These are phyloP conservation scores for Sporothrix brunneoviolacea DNA, from an alignment of 2,329 filamentous ascomycete genomes.

Conservation along the genomic window DNA sequence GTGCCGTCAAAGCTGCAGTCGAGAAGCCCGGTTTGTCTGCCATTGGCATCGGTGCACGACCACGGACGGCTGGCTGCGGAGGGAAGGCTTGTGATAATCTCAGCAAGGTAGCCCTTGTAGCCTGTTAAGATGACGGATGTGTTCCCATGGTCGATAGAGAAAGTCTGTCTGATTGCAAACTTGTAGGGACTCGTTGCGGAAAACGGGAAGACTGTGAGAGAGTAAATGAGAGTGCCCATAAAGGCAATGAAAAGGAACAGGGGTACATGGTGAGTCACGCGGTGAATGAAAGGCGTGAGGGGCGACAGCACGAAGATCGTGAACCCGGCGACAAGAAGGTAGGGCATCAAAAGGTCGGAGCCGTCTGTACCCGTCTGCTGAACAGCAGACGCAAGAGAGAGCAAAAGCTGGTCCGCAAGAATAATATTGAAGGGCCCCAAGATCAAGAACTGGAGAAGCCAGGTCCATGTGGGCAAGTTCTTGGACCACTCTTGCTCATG, in stretches of 20 bases:
- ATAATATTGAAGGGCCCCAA: slow-evolving; percentile 72
- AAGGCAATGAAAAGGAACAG: slow-evolving; percentile 68
- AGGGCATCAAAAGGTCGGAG: slow-evolving; percentile 61
- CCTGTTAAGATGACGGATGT: slow-evolving; percentile 66
- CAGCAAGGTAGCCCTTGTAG: slow-evolving; percentile 57
- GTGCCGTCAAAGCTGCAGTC: slow-evolving; percentile 65
- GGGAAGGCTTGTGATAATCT: slow-evolving; percentile 63
- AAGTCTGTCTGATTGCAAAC: slow-evolving; percentile 74
- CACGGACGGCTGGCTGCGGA: slow-evolving; percentile 58
- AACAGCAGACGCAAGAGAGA: slow-evolving; percentile 65
- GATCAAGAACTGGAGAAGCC: slow-evolving; percentile 79
- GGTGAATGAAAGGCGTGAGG: slow-evolving; percentile 76
- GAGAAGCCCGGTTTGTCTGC: slow-evolving; percentile 43
- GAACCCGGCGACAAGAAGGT: slow-evolving; percentile 61
- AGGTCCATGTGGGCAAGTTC: slow-evolving; percentile 72
- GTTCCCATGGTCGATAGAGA: slow-evolving; percentile 67
- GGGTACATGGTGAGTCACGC: slow-evolving; percentile 76
- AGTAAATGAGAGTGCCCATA: slow-evolving; percentile 72
- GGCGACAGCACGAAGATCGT: slow-evolving; percentile 69
- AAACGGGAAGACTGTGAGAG: slow-evolving; percentile 82
- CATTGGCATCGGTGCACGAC: slow-evolving; percentile 38
- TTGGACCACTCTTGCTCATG: slow-evolving; percentile 83
- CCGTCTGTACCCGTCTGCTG: slow-evolving; percentile 83
- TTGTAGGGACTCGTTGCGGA: slow-evolving; percentile 74
- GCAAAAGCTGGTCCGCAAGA: slow-evolving; percentile 66